phyloP scores from a whole-genome alignment of 2,329 filamentous ascomycete genomes.

The Scorias spongiosa region DNA sequence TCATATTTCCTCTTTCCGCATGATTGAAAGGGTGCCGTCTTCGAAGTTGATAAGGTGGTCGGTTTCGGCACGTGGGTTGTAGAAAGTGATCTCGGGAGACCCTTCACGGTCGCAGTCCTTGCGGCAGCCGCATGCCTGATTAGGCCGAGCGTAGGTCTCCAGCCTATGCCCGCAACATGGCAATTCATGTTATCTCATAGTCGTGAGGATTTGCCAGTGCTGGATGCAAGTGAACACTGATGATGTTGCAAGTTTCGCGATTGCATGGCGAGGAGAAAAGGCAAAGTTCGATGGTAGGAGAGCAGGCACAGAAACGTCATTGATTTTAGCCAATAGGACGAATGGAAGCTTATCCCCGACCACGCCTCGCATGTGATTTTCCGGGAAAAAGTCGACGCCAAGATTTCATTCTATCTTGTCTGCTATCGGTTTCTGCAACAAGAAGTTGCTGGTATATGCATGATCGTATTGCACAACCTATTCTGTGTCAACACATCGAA shows the following conservation, averaged over 20 bases:
- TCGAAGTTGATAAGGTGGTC: neutral
- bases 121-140: neutral
- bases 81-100: neutral
- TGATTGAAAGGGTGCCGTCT: neutral
- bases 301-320: neutral
- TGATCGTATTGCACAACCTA: too few species aligned
- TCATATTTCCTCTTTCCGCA: neutral
- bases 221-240: too few species aligned
- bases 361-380: neutral
- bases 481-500: too few species aligned
- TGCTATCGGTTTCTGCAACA: too few species aligned
- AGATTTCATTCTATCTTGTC: neutral
- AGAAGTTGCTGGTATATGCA: too few species aligned
- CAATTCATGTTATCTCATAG: constrained; percentile 24
- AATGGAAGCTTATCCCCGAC: neutral
- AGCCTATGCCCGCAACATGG: constrained; percentile 24
- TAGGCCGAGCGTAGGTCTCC: constrained; percentile 2
- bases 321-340: neutral
- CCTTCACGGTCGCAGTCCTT: neutral
- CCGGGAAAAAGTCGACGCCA: neutral
- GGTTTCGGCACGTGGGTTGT: too few species aligned
- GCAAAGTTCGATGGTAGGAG: neutral
- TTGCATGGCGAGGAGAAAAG: neutral
- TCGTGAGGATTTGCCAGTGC: neutral
- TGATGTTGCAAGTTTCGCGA: too few species aligned